Base-by-base conservation (phyloP, 305 asterid genomes). In the Fraxinus dipetala region DNA sequence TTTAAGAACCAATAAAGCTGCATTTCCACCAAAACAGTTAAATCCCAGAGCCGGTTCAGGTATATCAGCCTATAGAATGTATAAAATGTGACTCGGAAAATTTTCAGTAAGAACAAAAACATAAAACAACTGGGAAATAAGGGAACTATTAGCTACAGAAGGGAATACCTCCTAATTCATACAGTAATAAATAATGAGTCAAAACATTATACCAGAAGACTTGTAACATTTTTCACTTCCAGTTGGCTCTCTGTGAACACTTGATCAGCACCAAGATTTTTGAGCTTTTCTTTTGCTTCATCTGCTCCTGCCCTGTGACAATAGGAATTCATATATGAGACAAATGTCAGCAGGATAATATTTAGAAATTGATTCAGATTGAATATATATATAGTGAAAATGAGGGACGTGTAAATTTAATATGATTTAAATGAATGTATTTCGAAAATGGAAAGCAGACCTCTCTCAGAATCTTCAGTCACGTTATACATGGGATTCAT, bases 21-120 rank as follows among this genome's bases (percentile, higher is more conserved):
- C 91, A 90, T 88, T 94, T 80, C 99, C 99, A 79, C 99, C 98
- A 87, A 96, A 92, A 83, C 99, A 96, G 87, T 94, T 96, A 77
- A 96, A 91, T 78, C 98, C 99, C 80, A 96, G 69, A 51, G 88
- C 87, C 10, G 99, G 97, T 89, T 96, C 98, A 67, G 96, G 93
- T 82, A 88, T 75, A 90, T 86, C 91, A 80, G 86, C 93, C 98
- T 95, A 85, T 75, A 81, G 35, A 81, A 83, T 32, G 75, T 36
- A 56, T 5, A 77, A 74, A 30, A 72, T 31, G 54, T 20, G 54
- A 65, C 45, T 80, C 0, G 0, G 16, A 18, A 73, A 48, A 24
- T 35, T 77, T 43, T 81, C 85, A 67, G 81, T 30, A 63, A 67
- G 31, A 51, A 65, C 73, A 36, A 69, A 43, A 32, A 76, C 83